A percentile compares a stretch with the other conserved stretches of the same genome.
These are phyloP conservation scores for Cladophialophora carrionii DNA, from an alignment of 2,329 filamentous ascomycete species.

Conservation along the genomic window DNA sequence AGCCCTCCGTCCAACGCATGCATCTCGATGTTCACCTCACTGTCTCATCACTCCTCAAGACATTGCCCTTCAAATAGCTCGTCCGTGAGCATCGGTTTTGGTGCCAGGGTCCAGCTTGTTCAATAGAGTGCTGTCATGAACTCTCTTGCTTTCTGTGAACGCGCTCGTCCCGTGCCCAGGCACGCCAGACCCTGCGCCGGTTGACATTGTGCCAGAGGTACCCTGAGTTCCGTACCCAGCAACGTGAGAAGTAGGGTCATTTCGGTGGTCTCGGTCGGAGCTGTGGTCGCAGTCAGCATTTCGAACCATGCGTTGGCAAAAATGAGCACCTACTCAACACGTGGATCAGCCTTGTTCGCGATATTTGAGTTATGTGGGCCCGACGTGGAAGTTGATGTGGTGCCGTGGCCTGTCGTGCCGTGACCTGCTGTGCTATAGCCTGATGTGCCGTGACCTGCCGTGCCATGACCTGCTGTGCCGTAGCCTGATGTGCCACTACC, in stretches of 20 bases:
- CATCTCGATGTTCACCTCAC: not conserved
- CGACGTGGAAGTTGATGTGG: conserved; percentile 28
- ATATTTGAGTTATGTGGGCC: conserved; percentile 46
- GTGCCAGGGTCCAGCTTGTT: conserved; percentile 49
- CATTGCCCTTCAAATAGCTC: not conserved
- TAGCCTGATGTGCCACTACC: not conserved
- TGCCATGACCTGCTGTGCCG: not conserved
- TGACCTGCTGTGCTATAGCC: too few species aligned
- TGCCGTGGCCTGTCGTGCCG: conserved; percentile 12
- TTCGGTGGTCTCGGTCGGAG: conserved; percentile 39
- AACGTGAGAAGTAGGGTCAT: conserved; percentile 25
- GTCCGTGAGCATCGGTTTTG: conserved; percentile 25
- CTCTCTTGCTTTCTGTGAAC: conserved; percentile 20
- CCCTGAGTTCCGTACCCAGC: conserved; percentile 30
- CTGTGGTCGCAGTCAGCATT: not conserved
- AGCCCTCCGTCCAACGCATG: not conserved
- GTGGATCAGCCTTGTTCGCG: conserved; percentile 48
- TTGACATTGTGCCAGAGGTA: conserved; percentile 13
- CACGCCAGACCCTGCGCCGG: conserved; percentile 23
- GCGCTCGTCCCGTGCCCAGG: conserved; percentile 9
- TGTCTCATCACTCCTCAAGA: not conserved
- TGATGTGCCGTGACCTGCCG: conserved; percentile 5
- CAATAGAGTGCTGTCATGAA: conserved; percentile 42
- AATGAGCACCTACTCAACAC: conserved; percentile 40
- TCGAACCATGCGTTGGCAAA: not conserved